Evolutionary conservation across 2,329 filamentous ascomycete species (phyloP).

Genomic region (Plectosphaerella plurivora): DNA sequence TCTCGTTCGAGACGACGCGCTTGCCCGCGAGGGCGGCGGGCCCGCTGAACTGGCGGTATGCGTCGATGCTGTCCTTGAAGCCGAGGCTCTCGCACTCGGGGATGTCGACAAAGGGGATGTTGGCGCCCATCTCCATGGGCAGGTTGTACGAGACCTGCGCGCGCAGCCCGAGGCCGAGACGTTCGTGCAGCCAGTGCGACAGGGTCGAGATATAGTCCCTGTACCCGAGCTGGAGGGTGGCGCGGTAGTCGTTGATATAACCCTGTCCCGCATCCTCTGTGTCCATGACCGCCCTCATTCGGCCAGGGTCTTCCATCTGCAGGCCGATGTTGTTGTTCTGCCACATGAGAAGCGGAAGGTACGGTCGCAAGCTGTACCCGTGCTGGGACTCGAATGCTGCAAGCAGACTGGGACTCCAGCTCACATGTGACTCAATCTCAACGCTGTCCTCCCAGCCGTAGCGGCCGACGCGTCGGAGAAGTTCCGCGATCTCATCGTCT

Average conservation of each 20-base stretch:
- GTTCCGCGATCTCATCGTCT: conserved; percentile 17
- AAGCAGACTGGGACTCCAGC: conserved; percentile 29
- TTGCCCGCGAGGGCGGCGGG: conserved; percentile 31
- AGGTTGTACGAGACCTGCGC: conserved; percentile 34
- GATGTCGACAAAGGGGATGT: conserved; percentile 28
- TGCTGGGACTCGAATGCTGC: conserved; percentile 20
- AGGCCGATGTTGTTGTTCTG: conserved; percentile 6
- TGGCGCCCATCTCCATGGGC: conserved; percentile 34
- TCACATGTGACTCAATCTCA: conserved; percentile 25
- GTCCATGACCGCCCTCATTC: not conserved
- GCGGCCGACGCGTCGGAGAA: conserved; percentile 26
- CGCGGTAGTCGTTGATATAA: conserved; percentile 5
- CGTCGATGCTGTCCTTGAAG: conserved; percentile 30
- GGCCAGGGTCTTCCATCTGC: not conserved
- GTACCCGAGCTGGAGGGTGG: conserved; percentile 2
- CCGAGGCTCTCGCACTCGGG: conserved; percentile 35
- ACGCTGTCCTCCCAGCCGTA: conserved; percentile 29
- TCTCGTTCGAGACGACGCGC: conserved; percentile 32
- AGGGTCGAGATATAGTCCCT: conserved; percentile 4
- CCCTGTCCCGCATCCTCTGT: not conserved
- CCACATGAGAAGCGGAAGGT: conserved; percentile 25
- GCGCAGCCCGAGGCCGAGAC: conserved; percentile 23
- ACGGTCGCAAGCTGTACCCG: conserved; percentile 26
- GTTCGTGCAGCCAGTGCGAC: not conserved
- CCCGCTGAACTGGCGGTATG: conserved; percentile 32